Evolutionary conservation across 1,284 basidiomycete genomes (phyloP), one percentile per base, ranked within the genome.

Genomic region (Hortiboletus rubellus): DNA sequence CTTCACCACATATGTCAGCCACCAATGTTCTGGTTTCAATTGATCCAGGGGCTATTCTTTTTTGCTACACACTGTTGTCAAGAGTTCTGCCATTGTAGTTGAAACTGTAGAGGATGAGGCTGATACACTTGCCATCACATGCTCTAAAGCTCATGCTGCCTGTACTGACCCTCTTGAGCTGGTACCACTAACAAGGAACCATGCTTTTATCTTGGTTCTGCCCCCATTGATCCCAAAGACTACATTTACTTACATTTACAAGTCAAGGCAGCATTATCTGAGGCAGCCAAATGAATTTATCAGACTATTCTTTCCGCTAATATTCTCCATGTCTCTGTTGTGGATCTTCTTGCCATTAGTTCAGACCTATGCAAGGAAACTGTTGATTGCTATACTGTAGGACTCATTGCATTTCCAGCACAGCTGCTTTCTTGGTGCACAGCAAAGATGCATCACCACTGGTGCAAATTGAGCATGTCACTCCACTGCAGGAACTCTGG

Each of bases 331-430:
- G 3, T 68, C 2, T 57, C 46, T 0, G 46, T 68, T 1, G 17
- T 50, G 0, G 60, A 67, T 9, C 37, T 66, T 0, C n/a, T 68
- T 0, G 31, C 60, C 4, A 41, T 66, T 24, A 67, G 65, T 30
- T 48, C 53, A 1, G 48, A 65, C 11, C 45, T 67, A 2, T n/a
- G 40, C 8, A 60, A 59, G 14, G 49, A 57, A 4, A 43, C 59
- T 8, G 56, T 63, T 0, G 60, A 67, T 0, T 18, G 2, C 18
- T 18, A 18, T 42, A 63, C 5, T 59, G 50, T 14, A 18, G 36
- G 0, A 64, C 58, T 0, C 52, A 59, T 3, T 37, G 7, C 0
- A 22, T 62, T 10, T 54, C 55, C 0, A 30, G 27, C 15, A 10
- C 34, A 10, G 11, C 34, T 7, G 7, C 34, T 15, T 36, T 14